Evolutionary conservation across 495 filamentous ascomycete species (phyloP), one percentile per base, ranked within the genome.

Genomic region (Xanthoparmelia taractica): DNA sequence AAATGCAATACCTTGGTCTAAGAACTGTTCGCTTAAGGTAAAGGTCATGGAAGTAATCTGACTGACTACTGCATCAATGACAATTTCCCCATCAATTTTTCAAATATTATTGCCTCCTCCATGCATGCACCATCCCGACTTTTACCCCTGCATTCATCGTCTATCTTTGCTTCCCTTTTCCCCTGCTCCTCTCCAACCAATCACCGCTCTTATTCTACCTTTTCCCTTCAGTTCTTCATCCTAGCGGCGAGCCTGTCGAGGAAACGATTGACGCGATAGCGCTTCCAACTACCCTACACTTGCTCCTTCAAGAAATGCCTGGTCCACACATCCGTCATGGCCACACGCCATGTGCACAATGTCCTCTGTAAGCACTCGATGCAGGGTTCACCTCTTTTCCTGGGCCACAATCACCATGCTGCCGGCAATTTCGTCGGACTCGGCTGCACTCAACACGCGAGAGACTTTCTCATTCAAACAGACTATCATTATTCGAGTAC

Each of bases 31-130:
- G n/a, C n/a, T n/a, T n/a, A n/a, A n/a, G n/a, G n/a, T n/a, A n/a
- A n/a, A n/a, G n/a, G n/a, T 25, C n/a, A 8, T 20, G 25, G 3
- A 2, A 43, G 41, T 17, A 43, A 12, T 43, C 8, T 13, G n/a
- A 48, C 23, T n/a, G n/a, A n/a, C n/a, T n/a, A n/a, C n/a, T 48
- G 45, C 23, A 48, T 48, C 3, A 13, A 48, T 48, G 45, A 48
- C 45, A 48, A 48, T 48, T 48, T 43, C 41, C n/a, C 41, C 41
- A 43, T n/a, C n/a, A n/a, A n/a, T n/a, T n/a, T n/a, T 43, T n/a
- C 18, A 20, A 43, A 13, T 5, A 15, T 20, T 17, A 20, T 40
- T 40, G 5, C 41, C 15, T 43, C 8, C 45, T 25, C 23, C 11
- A 23, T 25, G 12, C 10, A 48, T 48, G 45, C 23, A 48, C 45